Evolutionary conservation across 441 rosid species (phyloP).

Genomic region (Euphorbia celastroides): DNA sequence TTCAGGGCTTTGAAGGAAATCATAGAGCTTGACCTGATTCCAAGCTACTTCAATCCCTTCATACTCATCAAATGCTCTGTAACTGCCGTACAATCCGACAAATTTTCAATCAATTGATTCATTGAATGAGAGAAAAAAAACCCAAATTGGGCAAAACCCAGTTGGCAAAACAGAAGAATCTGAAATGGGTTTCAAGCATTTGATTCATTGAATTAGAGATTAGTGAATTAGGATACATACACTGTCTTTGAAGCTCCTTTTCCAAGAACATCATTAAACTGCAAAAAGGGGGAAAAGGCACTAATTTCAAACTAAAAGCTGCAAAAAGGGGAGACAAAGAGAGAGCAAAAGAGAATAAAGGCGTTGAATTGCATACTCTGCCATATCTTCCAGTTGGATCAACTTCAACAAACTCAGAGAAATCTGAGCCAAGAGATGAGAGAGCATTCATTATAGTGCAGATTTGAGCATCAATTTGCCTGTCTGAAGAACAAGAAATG

Average conservation of each 20-base stretch:
- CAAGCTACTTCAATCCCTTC: slow-evolving; percentile 97
- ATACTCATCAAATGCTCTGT: slow-evolving; percentile 91
- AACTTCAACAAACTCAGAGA: slow-evolving; percentile 85
- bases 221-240: slow-evolving; percentile 39
- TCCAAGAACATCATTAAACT: slow-evolving; percentile 87
- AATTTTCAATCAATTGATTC: slow-evolving; percentile 20
- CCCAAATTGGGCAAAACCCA: background rate
- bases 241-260: slow-evolving; percentile 95
- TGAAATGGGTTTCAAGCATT: slow-evolving; percentile 29
- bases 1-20: slow-evolving; percentile 85
- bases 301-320: slow-evolving; percentile 21
- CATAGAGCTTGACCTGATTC: slow-evolving; percentile 93
- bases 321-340: background rate
- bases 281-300: slow-evolving; percentile 25
- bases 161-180: slow-evolving; percentile 12
- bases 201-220: slow-evolving; percentile 4
- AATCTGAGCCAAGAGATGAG: slow-evolving; percentile 34
- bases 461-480: slow-evolving; percentile 4
- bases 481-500: slow-evolving; percentile 15
- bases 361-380: slow-evolving; percentile 43
- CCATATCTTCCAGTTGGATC: slow-evolving; percentile 99
- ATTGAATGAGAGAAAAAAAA: no score
- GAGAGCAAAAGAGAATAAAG: slow-evolving; percentile 9
- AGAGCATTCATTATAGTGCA: slow-evolving; percentile 46
- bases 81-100: slow-evolving; percentile 40